Evolutionary conservation across 78 protist species (phyloP).

Genomic region (Acrasis kona): DNA sequence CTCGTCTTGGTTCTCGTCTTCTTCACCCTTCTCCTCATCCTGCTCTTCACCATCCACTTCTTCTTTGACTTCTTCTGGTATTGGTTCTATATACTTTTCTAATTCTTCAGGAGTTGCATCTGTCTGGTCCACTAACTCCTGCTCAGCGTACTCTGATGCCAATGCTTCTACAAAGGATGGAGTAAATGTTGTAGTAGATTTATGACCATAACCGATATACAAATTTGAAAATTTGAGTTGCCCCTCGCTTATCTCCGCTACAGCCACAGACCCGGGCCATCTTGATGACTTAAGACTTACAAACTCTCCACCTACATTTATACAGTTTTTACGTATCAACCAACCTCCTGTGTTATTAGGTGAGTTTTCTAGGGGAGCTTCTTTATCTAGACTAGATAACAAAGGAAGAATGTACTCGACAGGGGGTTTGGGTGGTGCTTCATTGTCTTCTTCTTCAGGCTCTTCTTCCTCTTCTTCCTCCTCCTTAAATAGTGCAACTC

Average conservation of each 20-base stretch:
- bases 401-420: background rate
- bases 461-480: constrained; percentile 12
- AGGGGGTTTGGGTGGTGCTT: background rate
- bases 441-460: background rate
- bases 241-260: background rate
- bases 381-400: background rate
- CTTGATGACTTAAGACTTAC: background rate
- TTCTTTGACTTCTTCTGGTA: constrained; percentile 11
- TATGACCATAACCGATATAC: constrained; percentile 30
- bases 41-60: background rate
- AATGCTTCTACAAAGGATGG: background rate
- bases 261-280: constrained; percentile 38
- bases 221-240: background rate
- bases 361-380: background rate
- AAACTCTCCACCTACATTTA: no score
- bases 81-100: background rate
- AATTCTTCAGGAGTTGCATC: background rate
- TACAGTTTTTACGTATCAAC: background rate
- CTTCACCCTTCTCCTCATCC: background rate
- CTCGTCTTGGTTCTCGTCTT: constrained; percentile 21
- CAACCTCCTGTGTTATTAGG: constrained; percentile 1
- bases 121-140: background rate
- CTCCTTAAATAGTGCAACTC: background rate
- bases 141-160: background rate
- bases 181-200: background rate